Evolutionary conservation across 2,329 filamentous ascomycete genomes (phyloP).

Genomic region (Fonsecaea monophora): DNA sequence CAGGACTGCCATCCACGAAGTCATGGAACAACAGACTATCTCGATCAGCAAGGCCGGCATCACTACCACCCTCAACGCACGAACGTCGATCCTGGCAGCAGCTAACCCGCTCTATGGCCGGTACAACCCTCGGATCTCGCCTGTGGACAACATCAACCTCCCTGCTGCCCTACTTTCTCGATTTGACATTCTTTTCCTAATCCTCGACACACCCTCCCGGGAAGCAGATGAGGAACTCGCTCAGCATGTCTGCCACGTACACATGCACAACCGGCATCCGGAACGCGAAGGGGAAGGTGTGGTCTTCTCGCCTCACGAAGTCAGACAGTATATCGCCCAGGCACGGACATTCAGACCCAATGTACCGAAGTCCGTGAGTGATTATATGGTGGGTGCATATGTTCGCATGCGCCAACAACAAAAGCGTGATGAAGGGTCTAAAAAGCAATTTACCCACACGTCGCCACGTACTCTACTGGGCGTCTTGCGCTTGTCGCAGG

Average conservation of each 20-base stretch:
- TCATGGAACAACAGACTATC: conserved; percentile 87
- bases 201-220: conserved; percentile 89
- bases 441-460: conserved; percentile 92
- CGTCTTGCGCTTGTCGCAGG: conserved; percentile 90
- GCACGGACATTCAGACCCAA: conserved; percentile 87
- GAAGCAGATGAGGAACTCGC: conserved; percentile 92
- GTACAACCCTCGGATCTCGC: conserved; percentile 96
- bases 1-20: conserved; percentile 81
- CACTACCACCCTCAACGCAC: conserved; percentile 93
- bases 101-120: conserved; percentile 97
- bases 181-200: conserved; percentile 96
- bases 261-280: conserved; percentile 95
- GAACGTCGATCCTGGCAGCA: conserved; percentile 92
- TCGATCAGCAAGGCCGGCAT: conserved; percentile 91
- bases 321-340: conserved; percentile 93
- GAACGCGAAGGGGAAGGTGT: conserved; percentile 71
- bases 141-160: conserved; percentile 98
- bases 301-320: conserved; percentile 91
- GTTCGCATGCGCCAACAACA: conserved; percentile 92
- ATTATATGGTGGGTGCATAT: conserved; percentile 97
- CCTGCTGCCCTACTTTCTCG: conserved; percentile 95
- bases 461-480: conserved; percentile 92
- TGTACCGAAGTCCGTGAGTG: conserved; percentile 82
- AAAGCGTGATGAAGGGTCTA: conserved; percentile 86
- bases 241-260: conserved; percentile 92